Evolutionary conservation across 78 protist species (phyloP).

Genomic region (Cavenderia fasciculata): DNA sequence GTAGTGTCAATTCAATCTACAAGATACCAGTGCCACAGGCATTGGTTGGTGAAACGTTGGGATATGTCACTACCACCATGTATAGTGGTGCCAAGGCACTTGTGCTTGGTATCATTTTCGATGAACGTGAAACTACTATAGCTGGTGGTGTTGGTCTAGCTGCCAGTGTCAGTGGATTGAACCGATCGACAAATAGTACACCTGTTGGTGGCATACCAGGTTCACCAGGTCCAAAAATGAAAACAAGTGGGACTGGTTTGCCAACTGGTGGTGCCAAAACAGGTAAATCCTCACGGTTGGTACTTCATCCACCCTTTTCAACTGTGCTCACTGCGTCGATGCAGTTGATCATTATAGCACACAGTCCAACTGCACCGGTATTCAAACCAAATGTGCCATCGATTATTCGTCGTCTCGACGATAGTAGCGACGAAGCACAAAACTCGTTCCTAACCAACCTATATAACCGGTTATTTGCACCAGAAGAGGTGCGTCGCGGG

Average conservation of each 20-base stretch:
- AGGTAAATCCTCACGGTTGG: not conserved
- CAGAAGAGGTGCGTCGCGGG: conserved; percentile 32
- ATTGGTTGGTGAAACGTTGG: conserved; percentile 58
- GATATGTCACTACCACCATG: conserved; percentile 38
- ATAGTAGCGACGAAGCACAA: not conserved
- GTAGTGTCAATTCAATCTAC: conserved; percentile 71
- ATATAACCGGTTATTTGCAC: conserved; percentile 49
- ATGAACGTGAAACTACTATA: too few relatives aligned
- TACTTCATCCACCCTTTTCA: conserved; percentile 69
- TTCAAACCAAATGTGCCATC: conserved; percentile 77
- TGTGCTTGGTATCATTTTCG: conserved; percentile 64
- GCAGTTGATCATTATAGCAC: conserved; percentile 68
- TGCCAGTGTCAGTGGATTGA: too few relatives aligned
- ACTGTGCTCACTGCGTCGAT: conserved; percentile 28
- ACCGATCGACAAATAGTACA: too few relatives aligned
- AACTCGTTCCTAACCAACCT: conserved; percentile 6
- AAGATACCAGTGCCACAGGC: conserved; percentile 70
- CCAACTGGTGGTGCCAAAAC: not conserved
- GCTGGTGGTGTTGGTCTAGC: too few relatives aligned
- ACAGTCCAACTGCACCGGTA: conserved; percentile 75
- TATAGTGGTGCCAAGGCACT: conserved; percentile 71
- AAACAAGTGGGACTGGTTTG: not conserved
- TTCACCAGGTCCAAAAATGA: not conserved
- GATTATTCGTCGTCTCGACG: conserved; percentile 38
- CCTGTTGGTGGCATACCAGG: too few relatives aligned